Conservation (phyloP, 1,284 basidiomycete genomes). For the Melampsora americana region DNA sequence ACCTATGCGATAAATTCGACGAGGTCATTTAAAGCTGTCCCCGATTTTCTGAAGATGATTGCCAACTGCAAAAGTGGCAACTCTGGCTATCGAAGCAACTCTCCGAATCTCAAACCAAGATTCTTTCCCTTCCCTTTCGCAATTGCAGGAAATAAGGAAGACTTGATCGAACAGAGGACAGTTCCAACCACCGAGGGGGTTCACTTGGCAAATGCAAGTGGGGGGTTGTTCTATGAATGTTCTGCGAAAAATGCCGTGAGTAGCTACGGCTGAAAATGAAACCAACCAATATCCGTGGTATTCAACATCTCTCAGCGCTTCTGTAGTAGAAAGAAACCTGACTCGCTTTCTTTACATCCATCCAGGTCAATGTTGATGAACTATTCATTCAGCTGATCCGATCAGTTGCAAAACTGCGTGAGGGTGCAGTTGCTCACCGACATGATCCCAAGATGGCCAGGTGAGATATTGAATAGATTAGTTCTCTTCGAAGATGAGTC, state of each 20-base stretch:
- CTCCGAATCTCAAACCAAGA: background rate
- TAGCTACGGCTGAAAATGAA: background rate
- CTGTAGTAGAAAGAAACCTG: background rate
- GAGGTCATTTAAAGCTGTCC: background rate
- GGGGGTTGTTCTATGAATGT: constrained; percentile 1
- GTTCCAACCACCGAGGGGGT: background rate
- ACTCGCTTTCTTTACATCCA: background rate
- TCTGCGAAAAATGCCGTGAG: background rate
- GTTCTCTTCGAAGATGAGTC: background rate
- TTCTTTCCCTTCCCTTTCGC: background rate
- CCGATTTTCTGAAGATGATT: background rate
- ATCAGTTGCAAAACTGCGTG: background rate
- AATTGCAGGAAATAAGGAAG: background rate
- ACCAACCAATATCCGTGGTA: background rate
- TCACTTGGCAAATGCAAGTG: background rate
- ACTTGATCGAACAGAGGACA: background rate
- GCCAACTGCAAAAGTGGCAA: background rate
- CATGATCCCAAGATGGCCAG: background rate
- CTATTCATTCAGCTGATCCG: background rate
- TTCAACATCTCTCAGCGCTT: background rate
- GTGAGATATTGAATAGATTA: background rate
- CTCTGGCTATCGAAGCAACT: background rate
- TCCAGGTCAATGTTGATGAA: background rate
- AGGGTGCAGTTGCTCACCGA: background rate
- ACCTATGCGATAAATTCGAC: background rate